Evolutionary conservation across 139 green algal species (phyloP), one percentile per base, ranked within the genome.

Genomic region (Penium margaritaceum): DNA sequence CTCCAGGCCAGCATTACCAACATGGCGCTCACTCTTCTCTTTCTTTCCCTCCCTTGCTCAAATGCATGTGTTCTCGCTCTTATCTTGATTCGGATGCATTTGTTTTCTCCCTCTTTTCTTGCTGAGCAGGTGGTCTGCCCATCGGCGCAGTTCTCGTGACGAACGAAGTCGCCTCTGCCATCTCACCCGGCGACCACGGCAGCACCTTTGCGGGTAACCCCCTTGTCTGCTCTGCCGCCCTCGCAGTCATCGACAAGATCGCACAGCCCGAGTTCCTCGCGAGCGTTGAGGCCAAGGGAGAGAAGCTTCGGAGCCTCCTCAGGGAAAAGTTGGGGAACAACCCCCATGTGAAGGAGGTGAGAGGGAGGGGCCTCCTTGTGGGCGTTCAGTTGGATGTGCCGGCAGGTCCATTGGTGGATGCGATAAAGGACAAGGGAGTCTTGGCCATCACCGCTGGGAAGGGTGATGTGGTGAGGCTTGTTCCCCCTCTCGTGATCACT

Each of bases 151-250:
- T 96, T 74, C 81, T 99, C 63, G 67, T 97, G 61, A 97, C 83
- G 73, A 80, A 98, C 75, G 63, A 86, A 3, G 90, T 99, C 38
- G 92, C 95, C 7, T 86, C 92, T 36, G 90, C 85, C 7, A 97
- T 99, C 89, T 79, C 79, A 53, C 88, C 88, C 33, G 93, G 93
- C 6, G 94, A 99, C 81, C 95, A 99, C 76, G 95, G 95, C 15
- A 95, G 88, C 74, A 99, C 95, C 0, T 99, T 98, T 86, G 95
- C 95, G 3, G 94, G 94, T 44, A 91, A 91, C 83, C 94, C 94
- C 0, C 84, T 99, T 41, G 92, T 98, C 37, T 96, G 90, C 65
- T 17, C 21, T 7, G 81, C 77, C 2, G 84, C 81, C 4, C 73
- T 81, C 2, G 63, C 62, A 1, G 82, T 86, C 19, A 57, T 88